Conservation (phyloP, 345 rosid genomes). For the Heritiera littoralis region DNA sequence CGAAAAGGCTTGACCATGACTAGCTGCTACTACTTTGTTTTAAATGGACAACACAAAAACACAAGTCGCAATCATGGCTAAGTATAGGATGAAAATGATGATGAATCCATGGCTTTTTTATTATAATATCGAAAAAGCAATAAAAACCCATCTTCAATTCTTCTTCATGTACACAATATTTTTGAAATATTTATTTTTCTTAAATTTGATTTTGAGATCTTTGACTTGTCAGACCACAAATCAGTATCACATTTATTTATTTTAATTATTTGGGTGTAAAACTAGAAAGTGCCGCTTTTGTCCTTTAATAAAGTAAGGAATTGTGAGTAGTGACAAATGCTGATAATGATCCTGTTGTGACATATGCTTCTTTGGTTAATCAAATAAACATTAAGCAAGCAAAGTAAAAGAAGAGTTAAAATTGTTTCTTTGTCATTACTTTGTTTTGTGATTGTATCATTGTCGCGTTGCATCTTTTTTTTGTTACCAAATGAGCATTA, state of each 20-base stretch:
- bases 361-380: no score
- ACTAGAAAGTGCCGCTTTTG: conserved; percentile 5
- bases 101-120: not conserved
- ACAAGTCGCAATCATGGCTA: conserved; percentile 5
- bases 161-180: not conserved
- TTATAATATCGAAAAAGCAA: not conserved
- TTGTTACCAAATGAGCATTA: not conserved
- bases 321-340: not conserved
- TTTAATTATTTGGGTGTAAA: not conserved
- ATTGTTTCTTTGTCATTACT: no score
- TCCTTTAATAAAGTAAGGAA: not conserved
- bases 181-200: not conserved
- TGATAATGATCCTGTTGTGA: no score
- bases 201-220: not conserved
- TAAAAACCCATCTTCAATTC: not conserved
- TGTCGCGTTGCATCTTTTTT: no score
- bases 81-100: not conserved
- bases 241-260: not conserved
- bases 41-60: not conserved
- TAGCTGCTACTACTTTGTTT: not conserved
- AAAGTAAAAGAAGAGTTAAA: no score
- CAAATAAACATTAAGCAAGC: no score
- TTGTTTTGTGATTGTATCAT: no score
- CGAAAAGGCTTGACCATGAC: not conserved
- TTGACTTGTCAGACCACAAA: not conserved